phyloP scores from a whole-genome alignment of 306 rosid species.

The Gillenia trifoliata region DNA sequence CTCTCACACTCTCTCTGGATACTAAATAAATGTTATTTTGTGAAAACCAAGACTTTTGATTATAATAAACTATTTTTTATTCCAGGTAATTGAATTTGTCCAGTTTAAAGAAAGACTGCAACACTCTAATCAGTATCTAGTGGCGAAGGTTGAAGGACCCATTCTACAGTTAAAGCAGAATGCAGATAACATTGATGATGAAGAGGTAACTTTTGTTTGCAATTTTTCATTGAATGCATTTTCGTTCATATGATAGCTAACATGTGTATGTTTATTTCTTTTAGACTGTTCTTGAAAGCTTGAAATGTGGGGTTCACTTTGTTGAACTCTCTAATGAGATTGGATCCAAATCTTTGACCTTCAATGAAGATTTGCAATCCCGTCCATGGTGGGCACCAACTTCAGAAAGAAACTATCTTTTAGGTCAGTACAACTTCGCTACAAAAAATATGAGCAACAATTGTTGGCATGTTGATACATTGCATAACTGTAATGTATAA shows the following conservation, averaged over 20 bases:
- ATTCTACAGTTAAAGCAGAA: constrained; percentile 79
- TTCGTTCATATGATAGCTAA: constrained; percentile 20
- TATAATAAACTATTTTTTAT: not conserved
- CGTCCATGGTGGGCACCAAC: constrained; percentile 99
- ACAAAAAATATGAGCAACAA: not conserved
- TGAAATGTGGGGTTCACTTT: constrained; percentile 72
- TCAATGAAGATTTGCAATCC: constrained; percentile 78
- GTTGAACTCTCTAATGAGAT: constrained; percentile 79
- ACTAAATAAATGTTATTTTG: no score
- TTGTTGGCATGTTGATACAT: not conserved
- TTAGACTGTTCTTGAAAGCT: constrained; percentile 64
- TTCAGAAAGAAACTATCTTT: constrained; percentile 78
- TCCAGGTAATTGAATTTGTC: constrained; percentile 94
- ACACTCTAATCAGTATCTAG: constrained; percentile 72
- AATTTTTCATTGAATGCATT: constrained; percentile 11
- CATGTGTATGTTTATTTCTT: constrained; percentile 4
- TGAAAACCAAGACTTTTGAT: not conserved
- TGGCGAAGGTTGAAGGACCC: constrained; percentile 73
- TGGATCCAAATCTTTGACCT: constrained; percentile 77
- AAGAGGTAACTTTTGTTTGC: constrained; percentile 53
- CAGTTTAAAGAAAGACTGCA: constrained; percentile 87
- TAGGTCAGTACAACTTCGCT: constrained; percentile 39
- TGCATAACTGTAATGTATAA: not conserved
- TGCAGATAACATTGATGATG: constrained; percentile 75
- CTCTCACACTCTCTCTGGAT: not conserved